A percentile compares a stretch with the other conserved stretches of the same genome.
phyloP scores from a whole-genome alignment of 139 green algal genomes.

The Marvania coccoides region DNA sequence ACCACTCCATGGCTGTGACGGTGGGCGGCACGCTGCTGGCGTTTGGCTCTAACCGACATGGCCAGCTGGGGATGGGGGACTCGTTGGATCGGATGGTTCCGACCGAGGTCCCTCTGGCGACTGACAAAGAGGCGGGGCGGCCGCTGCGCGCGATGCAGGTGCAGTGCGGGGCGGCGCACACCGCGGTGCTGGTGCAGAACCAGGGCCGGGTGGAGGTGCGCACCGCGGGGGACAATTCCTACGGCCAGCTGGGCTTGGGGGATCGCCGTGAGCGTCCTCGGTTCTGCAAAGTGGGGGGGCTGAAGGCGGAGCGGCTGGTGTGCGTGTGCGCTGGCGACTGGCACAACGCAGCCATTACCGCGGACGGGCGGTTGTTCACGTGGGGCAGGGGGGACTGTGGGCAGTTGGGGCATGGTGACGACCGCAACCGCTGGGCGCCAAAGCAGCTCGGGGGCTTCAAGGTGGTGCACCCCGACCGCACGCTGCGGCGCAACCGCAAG shows the following conservation, averaged over 20 bases:
- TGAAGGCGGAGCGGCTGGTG: slow-evolving; percentile 25
- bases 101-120: slow-evolving; percentile 22
- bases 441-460: slow-evolving; percentile 33
- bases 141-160: slow-evolving; percentile 53
- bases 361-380: slow-evolving; percentile 46
- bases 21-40: slow-evolving; percentile 54
- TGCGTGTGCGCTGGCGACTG: slow-evolving; percentile 57
- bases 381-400: slow-evolving; percentile 73
- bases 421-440: slow-evolving; percentile 39
- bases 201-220: slow-evolving; percentile 38
- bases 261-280: slow-evolving; percentile 18
- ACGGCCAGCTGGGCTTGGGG: slow-evolving; percentile 69
- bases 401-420: slow-evolving; percentile 67
- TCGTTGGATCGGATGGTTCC: slow-evolving; percentile 23
- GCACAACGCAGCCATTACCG: slow-evolving; percentile 53
- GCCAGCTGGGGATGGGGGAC: slow-evolving; percentile 39
- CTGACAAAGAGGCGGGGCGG: slow-evolving; percentile 12
- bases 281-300: slow-evolving; percentile 38
- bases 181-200: slow-evolving; percentile 41
- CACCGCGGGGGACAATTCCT: slow-evolving; percentile 53
- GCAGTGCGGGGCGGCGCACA: slow-evolving; percentile 48
- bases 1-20: slow-evolving; percentile 68
- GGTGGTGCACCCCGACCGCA: slow-evolving; percentile 66
- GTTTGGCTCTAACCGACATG: slow-evolving; percentile 58
- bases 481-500: slow-evolving; percentile 49